Conservation (phyloP, 108 stramenopile species). For the Skeletonema grethae region DNA sequence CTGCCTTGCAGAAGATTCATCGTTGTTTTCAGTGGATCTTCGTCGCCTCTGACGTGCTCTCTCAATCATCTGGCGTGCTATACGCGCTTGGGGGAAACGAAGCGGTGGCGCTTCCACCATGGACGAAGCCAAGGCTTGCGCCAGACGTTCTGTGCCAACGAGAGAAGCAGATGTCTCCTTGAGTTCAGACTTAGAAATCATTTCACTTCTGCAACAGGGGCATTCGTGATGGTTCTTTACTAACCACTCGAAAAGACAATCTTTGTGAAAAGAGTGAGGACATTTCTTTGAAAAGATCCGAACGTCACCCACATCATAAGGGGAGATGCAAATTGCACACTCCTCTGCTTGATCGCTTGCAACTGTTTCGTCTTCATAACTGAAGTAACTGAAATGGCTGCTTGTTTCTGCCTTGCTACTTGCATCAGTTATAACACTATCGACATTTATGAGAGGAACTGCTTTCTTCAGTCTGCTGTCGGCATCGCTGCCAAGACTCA, state of each 20-base stretch:
- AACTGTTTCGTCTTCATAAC: slow-evolving; percentile 40
- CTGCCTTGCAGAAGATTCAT: neutral
- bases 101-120: slow-evolving; percentile 39
- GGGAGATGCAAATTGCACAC: slow-evolving; percentile 41
- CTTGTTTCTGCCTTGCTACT: slow-evolving; percentile 16
- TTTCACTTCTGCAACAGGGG: slow-evolving; percentile 43
- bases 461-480: neutral
- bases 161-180: slow-evolving; percentile 41
- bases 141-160: slow-evolving; percentile 36
- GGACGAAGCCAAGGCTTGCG: slow-evolving; percentile 11
- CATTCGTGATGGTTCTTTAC: slow-evolving; percentile 45
- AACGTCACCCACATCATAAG: slow-evolving; percentile 42
- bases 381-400: slow-evolving; percentile 30
- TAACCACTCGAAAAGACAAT: slow-evolving; percentile 50
- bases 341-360: slow-evolving; percentile 39
- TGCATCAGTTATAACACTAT: slow-evolving; percentile 13
- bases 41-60: slow-evolving; percentile 2
- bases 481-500: neutral
- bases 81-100: slow-evolving; percentile 3
- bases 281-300: slow-evolving; percentile 40
- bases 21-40: neutral
- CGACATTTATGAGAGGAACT: slow-evolving; percentile 7
- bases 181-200: slow-evolving; percentile 46
- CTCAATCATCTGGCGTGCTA: slow-evolving; percentile 20
- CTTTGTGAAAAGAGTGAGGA: slow-evolving; percentile 47